A percentile compares a stretch with the other conserved stretches of the same genome.
Conservation (phyloP, 2,329 filamentous ascomycete genomes). For the Daldinia sp. region DNA sequence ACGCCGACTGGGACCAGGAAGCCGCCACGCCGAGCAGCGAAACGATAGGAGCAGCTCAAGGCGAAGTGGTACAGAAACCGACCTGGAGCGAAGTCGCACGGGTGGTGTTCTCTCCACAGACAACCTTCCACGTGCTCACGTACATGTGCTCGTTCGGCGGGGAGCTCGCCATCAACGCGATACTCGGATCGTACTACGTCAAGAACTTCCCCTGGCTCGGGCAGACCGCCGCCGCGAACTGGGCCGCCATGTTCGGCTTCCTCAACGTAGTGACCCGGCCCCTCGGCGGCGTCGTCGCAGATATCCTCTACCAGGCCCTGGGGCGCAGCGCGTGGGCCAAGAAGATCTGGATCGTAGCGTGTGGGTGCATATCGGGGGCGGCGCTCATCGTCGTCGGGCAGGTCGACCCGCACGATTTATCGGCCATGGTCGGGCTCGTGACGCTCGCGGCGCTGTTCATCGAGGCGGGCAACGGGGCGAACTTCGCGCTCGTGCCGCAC, state of each 20-base stretch:
- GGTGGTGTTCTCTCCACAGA: slow-evolving; percentile 66
- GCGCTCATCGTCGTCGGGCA: slow-evolving; percentile 72
- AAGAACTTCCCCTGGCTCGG: slow-evolving; percentile 69
- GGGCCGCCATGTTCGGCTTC: slow-evolving; percentile 81
- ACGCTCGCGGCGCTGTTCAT: slow-evolving; percentile 84
- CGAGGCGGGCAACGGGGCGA: slow-evolving; percentile 87
- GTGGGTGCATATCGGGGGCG: slow-evolving; percentile 71
- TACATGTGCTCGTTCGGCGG: slow-evolving; percentile 74
- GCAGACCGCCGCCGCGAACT: slow-evolving; percentile 68
- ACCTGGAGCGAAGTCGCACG: slow-evolving; percentile 61
- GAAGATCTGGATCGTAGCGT: slow-evolving; percentile 70
- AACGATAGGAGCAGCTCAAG: slow-evolving; percentile 66
- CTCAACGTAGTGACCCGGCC: slow-evolving; percentile 77
- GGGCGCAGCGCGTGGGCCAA: slow-evolving; percentile 58
- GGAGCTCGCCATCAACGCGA: slow-evolving; percentile 72
- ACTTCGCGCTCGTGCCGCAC: slow-evolving; percentile 88
- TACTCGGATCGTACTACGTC: slow-evolving; percentile 70
- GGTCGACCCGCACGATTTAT: slow-evolving; percentile 70
- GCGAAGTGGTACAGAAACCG: slow-evolving; percentile 68
- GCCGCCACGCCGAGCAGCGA: slow-evolving; percentile 62
- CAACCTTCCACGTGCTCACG: slow-evolving; percentile 65
- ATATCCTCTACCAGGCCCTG: slow-evolving; percentile 60
- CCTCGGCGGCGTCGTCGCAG: slow-evolving; percentile 69
- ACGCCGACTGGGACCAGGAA: slow-evolving; percentile 56
- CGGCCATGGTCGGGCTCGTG: slow-evolving; percentile 80